Evolutionary conservation across 2,329 filamentous ascomycete genomes (phyloP).

Genomic region (Apiospora hydei): DNA sequence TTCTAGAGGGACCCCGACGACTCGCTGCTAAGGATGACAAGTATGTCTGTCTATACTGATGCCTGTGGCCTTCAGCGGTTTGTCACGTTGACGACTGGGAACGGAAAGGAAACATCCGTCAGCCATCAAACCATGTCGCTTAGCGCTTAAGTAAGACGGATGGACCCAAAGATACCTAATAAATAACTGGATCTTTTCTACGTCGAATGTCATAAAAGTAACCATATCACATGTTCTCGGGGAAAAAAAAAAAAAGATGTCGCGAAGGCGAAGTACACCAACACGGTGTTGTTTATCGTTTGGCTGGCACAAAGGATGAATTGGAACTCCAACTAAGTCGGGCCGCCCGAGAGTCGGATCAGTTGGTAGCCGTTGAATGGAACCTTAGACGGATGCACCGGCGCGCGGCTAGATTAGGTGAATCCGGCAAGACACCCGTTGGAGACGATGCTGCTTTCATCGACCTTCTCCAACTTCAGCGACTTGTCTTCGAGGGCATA

Average conservation of each 20-base stretch:
- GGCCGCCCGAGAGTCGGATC: background rate
- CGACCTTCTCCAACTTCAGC: background rate
- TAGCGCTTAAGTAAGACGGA: slow-evolving; percentile 7
- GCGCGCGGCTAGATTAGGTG: background rate
- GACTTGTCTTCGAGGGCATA: background rate
- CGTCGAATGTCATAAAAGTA: background rate
- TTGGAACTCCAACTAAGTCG: background rate
- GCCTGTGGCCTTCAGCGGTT: background rate
- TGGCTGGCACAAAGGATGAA: background rate
- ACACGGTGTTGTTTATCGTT: background rate
- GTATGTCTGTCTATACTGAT: background rate
- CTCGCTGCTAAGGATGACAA: background rate
- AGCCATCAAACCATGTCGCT: background rate
- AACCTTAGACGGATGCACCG: background rate
- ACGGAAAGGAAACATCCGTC: background rate
- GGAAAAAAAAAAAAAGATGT: background rate
- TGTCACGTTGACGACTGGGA: background rate
- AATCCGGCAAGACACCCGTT: background rate
- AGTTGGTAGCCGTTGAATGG: background rate
- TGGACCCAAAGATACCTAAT: too few relatives aligned
- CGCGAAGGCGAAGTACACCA: background rate
- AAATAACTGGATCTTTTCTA: background rate
- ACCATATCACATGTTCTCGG: background rate
- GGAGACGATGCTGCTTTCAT: background rate
- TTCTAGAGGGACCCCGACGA: background rate